Conservation (phyloP, 257 asterid species). For the Solanum arcanum region DNA sequence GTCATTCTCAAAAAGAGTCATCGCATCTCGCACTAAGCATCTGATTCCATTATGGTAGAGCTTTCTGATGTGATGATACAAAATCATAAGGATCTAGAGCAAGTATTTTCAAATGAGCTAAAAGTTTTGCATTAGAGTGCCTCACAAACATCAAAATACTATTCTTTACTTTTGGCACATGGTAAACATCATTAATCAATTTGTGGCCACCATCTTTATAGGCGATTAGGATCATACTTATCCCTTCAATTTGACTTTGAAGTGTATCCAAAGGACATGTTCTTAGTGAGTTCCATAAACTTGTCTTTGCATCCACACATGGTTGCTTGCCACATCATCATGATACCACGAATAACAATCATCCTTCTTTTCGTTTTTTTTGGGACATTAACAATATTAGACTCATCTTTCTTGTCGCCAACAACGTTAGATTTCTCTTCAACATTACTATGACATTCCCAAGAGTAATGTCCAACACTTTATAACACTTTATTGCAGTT, state of each 20-base stretch:
- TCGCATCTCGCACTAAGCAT: conserved; percentile 38
- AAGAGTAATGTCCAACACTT: not conserved
- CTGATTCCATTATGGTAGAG: conserved; percentile 43
- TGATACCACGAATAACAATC: not conserved
- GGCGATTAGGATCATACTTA: not conserved
- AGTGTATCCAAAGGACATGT: not conserved
- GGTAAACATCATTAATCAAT: not conserved
- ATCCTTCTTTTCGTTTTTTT: too few species aligned
- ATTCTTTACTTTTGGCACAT: not conserved
- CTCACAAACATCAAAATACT: conserved; percentile 32
- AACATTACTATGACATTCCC: not conserved
- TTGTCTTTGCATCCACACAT: not conserved
- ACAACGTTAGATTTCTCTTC: not conserved
- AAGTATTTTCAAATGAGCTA: conserved; percentile 38
- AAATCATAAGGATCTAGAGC: conserved; percentile 52
- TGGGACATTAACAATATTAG: not conserved
- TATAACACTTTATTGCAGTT: not conserved
- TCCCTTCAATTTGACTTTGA: not conserved
- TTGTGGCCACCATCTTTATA: not conserved
- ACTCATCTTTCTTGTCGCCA: not conserved
- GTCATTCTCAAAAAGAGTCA: conserved; percentile 35
- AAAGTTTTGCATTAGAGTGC: conserved; percentile 39
- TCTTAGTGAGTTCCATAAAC: not conserved
- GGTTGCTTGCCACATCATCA: not conserved
- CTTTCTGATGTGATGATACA: conserved; percentile 15